Percentiles rank a stretch among this genome's conserved stretches.
Evolutionary conservation across 1,139 yeast genomes (phyloP).

Genomic region (Arxiozyma heterogenica): DNA sequence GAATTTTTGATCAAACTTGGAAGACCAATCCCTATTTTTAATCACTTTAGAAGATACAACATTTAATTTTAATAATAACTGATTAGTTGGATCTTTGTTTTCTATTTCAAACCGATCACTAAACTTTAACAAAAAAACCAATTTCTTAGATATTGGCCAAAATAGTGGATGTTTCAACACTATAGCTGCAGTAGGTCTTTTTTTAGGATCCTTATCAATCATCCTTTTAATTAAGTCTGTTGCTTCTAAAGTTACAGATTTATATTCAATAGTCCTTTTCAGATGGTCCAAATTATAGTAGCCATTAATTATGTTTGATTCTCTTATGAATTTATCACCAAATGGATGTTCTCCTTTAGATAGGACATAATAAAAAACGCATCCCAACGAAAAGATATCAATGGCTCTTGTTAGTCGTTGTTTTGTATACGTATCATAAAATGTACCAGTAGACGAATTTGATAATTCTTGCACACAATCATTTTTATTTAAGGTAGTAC

Average conservation of each 20-base stretch:
- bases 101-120: constrained; percentile 90
- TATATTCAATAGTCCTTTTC: constrained; percentile 21
- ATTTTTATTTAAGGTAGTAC: constrained; percentile 7
- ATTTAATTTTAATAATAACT: constrained; percentile 53
- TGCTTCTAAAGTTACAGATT: constrained; percentile 46
- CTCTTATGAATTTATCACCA: constrained; percentile 81
- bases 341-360: constrained; percentile 89
- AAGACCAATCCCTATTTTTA: constrained; percentile 67
- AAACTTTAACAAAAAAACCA: constrained; percentile 75
- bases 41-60: constrained; percentile 44
- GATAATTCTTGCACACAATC: constrained; percentile 9
- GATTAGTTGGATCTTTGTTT: constrained; percentile 78
- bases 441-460: constrained; percentile 11
- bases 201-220: constrained; percentile 58
- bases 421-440: constrained; percentile 35
- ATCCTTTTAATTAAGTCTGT: constrained; percentile 60
- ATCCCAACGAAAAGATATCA: constrained; percentile 89
- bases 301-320: constrained; percentile 77
- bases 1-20: constrained; percentile 58
- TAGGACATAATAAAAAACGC: constrained; percentile 81
- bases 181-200: constrained; percentile 62
- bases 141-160: constrained; percentile 67
- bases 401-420: constrained; percentile 80
- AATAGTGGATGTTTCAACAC: constrained; percentile 81
- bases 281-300: constrained; percentile 46